These are phyloP conservation scores for Tephrocybe sp. DNA, from an alignment of 768 basidiomycete species.

Conservation along the genomic window DNA sequence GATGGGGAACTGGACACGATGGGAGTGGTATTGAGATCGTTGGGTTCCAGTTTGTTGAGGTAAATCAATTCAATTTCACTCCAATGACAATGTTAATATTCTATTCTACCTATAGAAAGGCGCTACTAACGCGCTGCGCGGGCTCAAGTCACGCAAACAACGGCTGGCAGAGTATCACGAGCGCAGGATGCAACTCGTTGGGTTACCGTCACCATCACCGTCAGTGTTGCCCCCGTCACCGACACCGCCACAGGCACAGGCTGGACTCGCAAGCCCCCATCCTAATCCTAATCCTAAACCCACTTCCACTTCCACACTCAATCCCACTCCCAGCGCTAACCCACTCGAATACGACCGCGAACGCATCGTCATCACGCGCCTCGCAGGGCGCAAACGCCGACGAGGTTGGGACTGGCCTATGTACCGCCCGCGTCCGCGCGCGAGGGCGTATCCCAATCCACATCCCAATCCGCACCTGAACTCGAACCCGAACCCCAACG, in stretches of 20 bases:
- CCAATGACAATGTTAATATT: too few species aligned
- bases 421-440: constrained; percentile 10
- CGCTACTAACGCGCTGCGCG: constrained; percentile 45
- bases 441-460: too few species aligned
- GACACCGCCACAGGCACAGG: background rate
- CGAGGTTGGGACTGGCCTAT: constrained; percentile 33
- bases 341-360: background rate
- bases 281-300: too few species aligned
- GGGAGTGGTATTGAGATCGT: constrained; percentile 75
- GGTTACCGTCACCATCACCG: constrained; percentile 20
- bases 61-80: too few species aligned
- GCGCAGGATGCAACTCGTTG: constrained; percentile 50
- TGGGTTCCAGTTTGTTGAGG: constrained; percentile 60
- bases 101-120: constrained; percentile 49
- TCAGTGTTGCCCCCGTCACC: background rate
- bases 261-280: too few species aligned
- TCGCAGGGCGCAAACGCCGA: constrained; percentile 42
- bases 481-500: constrained; percentile 25
- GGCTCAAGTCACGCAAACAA: constrained; percentile 61
- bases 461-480: too few species aligned
- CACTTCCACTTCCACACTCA: too few species aligned
- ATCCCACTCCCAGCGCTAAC: background rate
- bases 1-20: constrained; percentile 79
- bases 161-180: constrained; percentile 65
- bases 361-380: constrained; percentile 23